Evolutionary conservation across 1,284 basidiomycete species (phyloP), one percentile per base, ranked within the genome.

Genomic region (Entoloma clypeatum): DNA sequence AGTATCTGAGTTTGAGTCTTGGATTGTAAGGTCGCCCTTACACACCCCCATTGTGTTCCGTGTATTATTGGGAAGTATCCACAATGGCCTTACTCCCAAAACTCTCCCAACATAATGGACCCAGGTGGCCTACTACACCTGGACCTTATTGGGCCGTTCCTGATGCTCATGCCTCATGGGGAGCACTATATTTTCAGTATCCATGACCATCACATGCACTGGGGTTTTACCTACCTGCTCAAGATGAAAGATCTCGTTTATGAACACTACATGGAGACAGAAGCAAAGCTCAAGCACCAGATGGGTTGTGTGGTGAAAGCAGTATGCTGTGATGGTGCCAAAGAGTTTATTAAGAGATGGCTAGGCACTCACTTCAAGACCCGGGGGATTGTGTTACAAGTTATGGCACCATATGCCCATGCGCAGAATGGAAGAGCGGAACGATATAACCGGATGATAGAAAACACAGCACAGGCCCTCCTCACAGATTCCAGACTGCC

Each of bases 401-500:
- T 43, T 2, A 51, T 47, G 0, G 52, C 52, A 2, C 53, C 58
- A 0, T 57, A 63, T 48, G 51, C 55, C 1, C 60, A 60, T 33
- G 43, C 51, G 8, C 54, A 62, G 38, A 67, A 66, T 45, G 60
- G 66, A 1, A 58, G 59, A 14, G 52, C 53, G 5, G 62, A 69
- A 47, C 43, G 55, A 0, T 50, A 58, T 21, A 59, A 65, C 34
- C 32, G 57, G 0, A 61, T 57, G 0, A 43, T 66, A 4, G 53
- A 56, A 7, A 60, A 63, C 24, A 53, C 52, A 24, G 47, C 44
- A 8, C 42, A 48, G 11, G 31, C 56, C 0, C 39, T 64, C 3
- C 40, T 63, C 3, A 45, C 52, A 2, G 55, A 55, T 2, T 42
- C 60, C 2, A 49, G 54, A 10, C 43, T 60, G 2, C 55, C 56